Base-by-base conservation (phyloP, 352 stramenopile species). In the Phytophthora tubulina region DNA sequence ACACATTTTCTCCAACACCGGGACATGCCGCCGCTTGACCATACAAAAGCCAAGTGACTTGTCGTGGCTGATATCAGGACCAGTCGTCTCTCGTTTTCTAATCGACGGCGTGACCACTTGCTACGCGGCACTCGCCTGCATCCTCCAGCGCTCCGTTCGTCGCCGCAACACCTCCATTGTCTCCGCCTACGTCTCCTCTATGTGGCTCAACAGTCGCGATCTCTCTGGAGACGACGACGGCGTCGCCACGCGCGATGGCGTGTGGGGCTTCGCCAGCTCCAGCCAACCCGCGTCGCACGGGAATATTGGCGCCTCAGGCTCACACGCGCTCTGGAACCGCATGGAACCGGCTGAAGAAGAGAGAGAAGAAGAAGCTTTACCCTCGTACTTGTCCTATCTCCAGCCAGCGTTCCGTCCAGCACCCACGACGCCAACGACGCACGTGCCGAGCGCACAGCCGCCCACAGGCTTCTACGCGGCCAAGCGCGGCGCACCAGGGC, bases 341-440 rank as follows among this genome's bases (percentile, higher is more conserved):
- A 81, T 86, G 79, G 84, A 79, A 48, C 77, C 80, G 0, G 82
- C 84, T 35, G 85, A 93, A 63, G 85, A 93, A 57, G 85, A 93
- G 58, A 78, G 83, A 36, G 83, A 91, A 50, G 85, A 93, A 61
- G 85, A 93, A 60, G 85, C 85, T 17, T 64, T 93, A 21, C 85
- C 85, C 2, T 88, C 85, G 33, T 93, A 93, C 50, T 63, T 93
- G 31, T 91, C 85, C 41, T 93, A 93, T 55, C 67, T 90, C 31
- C 78, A 88, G 50, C 77, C 82, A 8, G 60, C 80, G 57, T 89
- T 89, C 68, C 73, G 70, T 59, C 53, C 73, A 36, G 65, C 75
- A 31, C 49, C 72, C 15, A 41, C 56, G 8, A 63, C 65, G 17
- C 36, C 67, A 15, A 61, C 65, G 6, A 56, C 66, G 6, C 55